Evolutionary conservation across 176 grass and related monocot genomes (phyloP), one percentile per base, ranked within the genome.

Genomic region (Ensete ventricosum): DNA sequence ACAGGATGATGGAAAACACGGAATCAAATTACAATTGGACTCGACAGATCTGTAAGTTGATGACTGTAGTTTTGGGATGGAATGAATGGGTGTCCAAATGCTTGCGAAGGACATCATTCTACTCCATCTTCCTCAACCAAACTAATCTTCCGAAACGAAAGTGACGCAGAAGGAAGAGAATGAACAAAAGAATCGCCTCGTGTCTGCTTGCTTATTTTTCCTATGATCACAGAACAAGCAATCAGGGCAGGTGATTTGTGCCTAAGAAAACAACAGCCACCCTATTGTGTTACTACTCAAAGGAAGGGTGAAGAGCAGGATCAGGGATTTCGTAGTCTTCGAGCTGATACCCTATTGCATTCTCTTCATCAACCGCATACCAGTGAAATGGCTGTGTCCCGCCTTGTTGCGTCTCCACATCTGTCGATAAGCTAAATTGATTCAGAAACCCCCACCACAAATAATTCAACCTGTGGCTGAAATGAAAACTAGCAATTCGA

Each of bases 241-340:
- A 70, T 50, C 67, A 43, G 67, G 67, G 67, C 43, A 43, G n/a
- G 8, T 50, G 9, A 50, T 51, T 51, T 9, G 16, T 19, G 5
- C 34, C 34, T 21, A 50, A n/a, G 11, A n/a, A 70, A 70, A 70
- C 67, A 70, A 50, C 17, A 60, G 0, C 4, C 34, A 43, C 4
- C 11, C 8, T 20, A 14, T 50, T 48, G 34, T 50, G 67, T 50
- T 70, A 5, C 43, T 34, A 19, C 8, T 49, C 14, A 0, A 70
- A 70, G 67, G 17, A 70, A 70, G 29, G 48, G 11, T n/a, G 34
- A 50, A 17, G 34, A 50, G 43, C 16, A 50, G 67, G 67, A 8
- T 70, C 67, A 50, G 11, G 67, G 29, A 70, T 70, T 70, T 9
- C 67, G 50, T 50, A 70, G 43, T 50, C 67, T 50, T 70, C 67